phyloP scores from a whole-genome alignment of 73 alveolate genomes.

The Tetrahymena elliotti region DNA sequence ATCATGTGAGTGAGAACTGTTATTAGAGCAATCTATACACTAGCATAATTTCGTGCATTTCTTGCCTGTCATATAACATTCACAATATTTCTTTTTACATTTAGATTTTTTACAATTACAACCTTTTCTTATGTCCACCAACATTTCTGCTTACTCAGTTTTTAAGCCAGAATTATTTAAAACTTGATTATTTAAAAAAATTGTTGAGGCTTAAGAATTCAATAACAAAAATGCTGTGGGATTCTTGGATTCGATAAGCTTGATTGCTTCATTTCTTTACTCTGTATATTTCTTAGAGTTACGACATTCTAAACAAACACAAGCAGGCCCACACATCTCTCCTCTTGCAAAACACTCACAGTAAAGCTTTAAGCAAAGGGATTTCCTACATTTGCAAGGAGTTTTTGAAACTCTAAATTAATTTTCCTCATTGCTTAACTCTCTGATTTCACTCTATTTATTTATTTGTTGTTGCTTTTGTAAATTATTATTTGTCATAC shows the following conservation, averaged over 20 bases:
- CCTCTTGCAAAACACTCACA: not conserved
- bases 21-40: not conserved
- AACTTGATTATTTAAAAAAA: not conserved
- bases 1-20: not conserved
- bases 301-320: not conserved
- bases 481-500: not conserved
- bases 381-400: not conserved
- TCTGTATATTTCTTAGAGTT: not conserved
- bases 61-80: not conserved
- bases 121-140: not conserved
- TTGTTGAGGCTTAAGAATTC: not conserved
- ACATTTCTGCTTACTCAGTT: not conserved
- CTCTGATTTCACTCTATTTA: not conserved
- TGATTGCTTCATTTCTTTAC: not conserved
- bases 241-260: not conserved
- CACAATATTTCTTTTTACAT: not conserved
- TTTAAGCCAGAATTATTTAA: too few relatives aligned
- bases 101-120: not conserved
- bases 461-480: not conserved
- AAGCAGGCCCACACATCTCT: not conserved
- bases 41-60: not conserved
- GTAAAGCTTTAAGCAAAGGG: not conserved
- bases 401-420: not conserved
- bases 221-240: not conserved
- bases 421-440: not conserved